These are phyloP conservation scores for Fomes fomentarius DNA, from an alignment of 1,284 basidiomycete species.

Conservation along the genomic window DNA sequence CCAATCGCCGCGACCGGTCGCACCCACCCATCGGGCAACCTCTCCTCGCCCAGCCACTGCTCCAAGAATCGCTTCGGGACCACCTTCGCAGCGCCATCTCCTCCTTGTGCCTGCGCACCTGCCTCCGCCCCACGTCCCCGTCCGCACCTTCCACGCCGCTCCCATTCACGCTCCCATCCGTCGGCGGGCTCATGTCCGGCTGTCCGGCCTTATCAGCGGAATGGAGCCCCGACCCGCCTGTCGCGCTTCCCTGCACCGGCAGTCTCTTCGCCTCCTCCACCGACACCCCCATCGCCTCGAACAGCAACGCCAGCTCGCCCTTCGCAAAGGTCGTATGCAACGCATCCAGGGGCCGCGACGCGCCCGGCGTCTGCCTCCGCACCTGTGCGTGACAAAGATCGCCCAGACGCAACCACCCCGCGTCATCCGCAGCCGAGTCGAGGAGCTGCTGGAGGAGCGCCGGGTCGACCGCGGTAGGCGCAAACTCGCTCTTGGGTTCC, in stretches of 20 bases:
- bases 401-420: constrained; percentile 24
- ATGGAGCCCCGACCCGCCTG: no score
- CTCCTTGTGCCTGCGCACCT: background rate
- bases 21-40: constrained; percentile 35
- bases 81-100: background rate
- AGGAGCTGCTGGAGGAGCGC: constrained; percentile 35
- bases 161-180: no score
- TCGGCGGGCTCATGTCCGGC: no score
- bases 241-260: no score
- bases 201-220: no score
- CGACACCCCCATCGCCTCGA: constrained; percentile 43
- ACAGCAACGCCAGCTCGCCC: constrained; percentile 65
- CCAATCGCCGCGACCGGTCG: constrained; percentile 26
- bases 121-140: background rate
- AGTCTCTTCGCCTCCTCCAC: no score
- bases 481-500: constrained; percentile 28
- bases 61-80: constrained; percentile 31
- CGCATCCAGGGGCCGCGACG: constrained; percentile 38
- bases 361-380: constrained; percentile 36
- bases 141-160: background rate
- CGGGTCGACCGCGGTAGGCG: constrained; percentile 38
- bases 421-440: constrained; percentile 32
- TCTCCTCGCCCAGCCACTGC: constrained; percentile 38
- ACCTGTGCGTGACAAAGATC: constrained; percentile 50
- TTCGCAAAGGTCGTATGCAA: constrained; percentile 58